Evolutionary conservation across 768 basidiomycete genomes (phyloP).

Genomic region (Macrolepiota fuliginosa): DNA sequence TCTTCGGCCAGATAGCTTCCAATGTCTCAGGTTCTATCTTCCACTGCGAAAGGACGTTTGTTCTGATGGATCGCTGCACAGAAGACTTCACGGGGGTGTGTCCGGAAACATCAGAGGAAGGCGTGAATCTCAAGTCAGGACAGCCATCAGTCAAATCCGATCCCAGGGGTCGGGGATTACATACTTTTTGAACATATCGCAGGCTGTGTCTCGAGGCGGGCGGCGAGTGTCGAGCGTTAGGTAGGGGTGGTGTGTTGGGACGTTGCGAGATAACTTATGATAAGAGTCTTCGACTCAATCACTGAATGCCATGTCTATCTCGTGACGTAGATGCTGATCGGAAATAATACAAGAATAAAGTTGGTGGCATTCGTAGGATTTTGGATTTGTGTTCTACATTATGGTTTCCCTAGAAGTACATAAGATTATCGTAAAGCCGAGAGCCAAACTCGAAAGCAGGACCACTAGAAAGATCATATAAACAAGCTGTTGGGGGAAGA

Average conservation of each 20-base stretch:
- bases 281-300: background rate
- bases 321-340: slow-evolving; percentile 4
- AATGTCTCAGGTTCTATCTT: slow-evolving; percentile 77
- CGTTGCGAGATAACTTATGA: slow-evolving; percentile 11
- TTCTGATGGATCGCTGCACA: slow-evolving; percentile 85
- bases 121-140: slow-evolving; percentile 51
- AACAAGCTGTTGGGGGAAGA: slow-evolving; percentile 14
- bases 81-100: slow-evolving; percentile 94
- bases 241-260: slow-evolving; percentile 12
- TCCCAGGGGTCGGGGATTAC: slow-evolving; percentile 16
- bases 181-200: slow-evolving; percentile 75
- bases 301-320: slow-evolving; percentile 1
- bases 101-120: slow-evolving; percentile 79
- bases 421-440: slow-evolving; percentile 11
- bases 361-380: background rate
- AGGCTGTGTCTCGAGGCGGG: slow-evolving; percentile 8
- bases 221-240: slow-evolving; percentile 6
- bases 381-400: slow-evolving; percentile 13
- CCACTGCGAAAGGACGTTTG: slow-evolving; percentile 78
- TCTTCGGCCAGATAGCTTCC: slow-evolving; percentile 98
- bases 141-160: slow-evolving; percentile 7
- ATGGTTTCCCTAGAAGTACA: slow-evolving; percentile 13
- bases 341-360: background rate
- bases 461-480: slow-evolving; percentile 10
- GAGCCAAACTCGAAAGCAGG: slow-evolving; percentile 10